Evolutionary conservation across 352 stramenopile species (phyloP).

Genomic region (Aphanomyces stellatus): DNA sequence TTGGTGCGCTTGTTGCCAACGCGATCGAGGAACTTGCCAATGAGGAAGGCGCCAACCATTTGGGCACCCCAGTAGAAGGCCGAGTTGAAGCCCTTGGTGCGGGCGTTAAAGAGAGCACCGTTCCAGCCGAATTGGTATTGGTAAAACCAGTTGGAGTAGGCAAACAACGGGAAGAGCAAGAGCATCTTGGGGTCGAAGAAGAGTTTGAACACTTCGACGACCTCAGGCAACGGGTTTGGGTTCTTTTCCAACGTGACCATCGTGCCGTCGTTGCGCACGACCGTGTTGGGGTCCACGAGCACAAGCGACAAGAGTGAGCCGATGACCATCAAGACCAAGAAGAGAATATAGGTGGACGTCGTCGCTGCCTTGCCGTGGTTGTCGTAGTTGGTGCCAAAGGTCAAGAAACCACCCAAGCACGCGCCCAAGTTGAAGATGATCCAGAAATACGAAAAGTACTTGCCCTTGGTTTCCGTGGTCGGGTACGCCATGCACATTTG

Average conservation of each 20-base stretch:
- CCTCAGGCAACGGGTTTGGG: background rate
- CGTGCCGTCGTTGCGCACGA: slow-evolving; percentile 26
- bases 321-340: slow-evolving; percentile 43
- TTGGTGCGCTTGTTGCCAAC: slow-evolving; percentile 1
- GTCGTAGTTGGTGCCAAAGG: slow-evolving; percentile 40
- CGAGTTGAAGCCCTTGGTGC: slow-evolving; percentile 31
- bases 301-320: slow-evolving; percentile 34
- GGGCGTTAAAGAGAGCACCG: slow-evolving; percentile 31
- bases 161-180: slow-evolving; percentile 34
- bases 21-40: slow-evolving; percentile 27
- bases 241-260: slow-evolving; percentile 8
- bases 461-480: slow-evolving; percentile 32
- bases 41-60: slow-evolving; percentile 29
- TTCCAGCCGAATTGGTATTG: slow-evolving; percentile 50
- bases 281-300: slow-evolving; percentile 25
- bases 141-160: slow-evolving; percentile 63
- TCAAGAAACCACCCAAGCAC: slow-evolving; percentile 44
- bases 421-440: slow-evolving; percentile 71
- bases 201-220: background rate
- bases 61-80: slow-evolving; percentile 38
- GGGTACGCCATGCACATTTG: slow-evolving; percentile 55
- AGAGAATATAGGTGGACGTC: slow-evolving; percentile 42
- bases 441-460: slow-evolving; percentile 65
- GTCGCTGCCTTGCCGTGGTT: slow-evolving; percentile 11
- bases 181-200: slow-evolving; percentile 20